phyloP scores from a whole-genome alignment of 305 asterid genomes.

The Rubia tinctorum region DNA sequence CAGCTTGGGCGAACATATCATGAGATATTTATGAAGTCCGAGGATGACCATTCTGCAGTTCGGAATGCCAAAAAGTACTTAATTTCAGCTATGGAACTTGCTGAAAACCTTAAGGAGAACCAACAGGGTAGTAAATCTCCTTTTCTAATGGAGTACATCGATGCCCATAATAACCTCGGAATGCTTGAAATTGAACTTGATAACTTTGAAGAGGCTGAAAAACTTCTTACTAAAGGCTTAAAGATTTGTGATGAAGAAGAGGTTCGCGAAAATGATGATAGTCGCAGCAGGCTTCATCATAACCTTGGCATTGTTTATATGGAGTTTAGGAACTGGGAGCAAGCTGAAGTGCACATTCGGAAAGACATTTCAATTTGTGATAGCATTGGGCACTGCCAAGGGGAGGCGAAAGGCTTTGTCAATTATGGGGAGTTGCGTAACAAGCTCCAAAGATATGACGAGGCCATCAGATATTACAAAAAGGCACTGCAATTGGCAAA shows the following conservation, averaged over 20 bases:
- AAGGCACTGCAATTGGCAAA: conserved; percentile 79
- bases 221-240: conserved; percentile 59
- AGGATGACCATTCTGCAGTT: conserved; percentile 70
- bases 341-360: conserved; percentile 63
- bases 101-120: conserved; percentile 51
- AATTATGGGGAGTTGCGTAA: conserved; percentile 85
- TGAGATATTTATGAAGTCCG: conserved; percentile 76
- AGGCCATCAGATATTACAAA: conserved; percentile 71
- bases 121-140: conserved; percentile 38
- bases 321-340: conserved; percentile 78
- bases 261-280: conserved; percentile 61
- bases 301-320: conserved; percentile 86
- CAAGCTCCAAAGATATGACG: conserved; percentile 63
- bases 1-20: conserved; percentile 98
- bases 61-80: conserved; percentile 83
- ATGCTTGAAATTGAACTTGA: conserved; percentile 93
- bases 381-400: conserved; percentile 76
- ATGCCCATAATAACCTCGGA: conserved; percentile 95
- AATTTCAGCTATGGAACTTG: conserved; percentile 61
- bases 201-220: conserved; percentile 69
- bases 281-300: conserved; percentile 96
- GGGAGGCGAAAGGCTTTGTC: conserved; percentile 94
- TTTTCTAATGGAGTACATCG: conserved; percentile 72
- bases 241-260: conserved; percentile 90
- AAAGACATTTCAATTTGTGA: conserved; percentile 71